A percentile compares a stretch with the other conserved stretches of the same genome.
These are phyloP conservation scores for Saccharomyces pastorianus DNA, from an alignment of 1,139 yeast genomes.

Conservation along the genomic window DNA sequence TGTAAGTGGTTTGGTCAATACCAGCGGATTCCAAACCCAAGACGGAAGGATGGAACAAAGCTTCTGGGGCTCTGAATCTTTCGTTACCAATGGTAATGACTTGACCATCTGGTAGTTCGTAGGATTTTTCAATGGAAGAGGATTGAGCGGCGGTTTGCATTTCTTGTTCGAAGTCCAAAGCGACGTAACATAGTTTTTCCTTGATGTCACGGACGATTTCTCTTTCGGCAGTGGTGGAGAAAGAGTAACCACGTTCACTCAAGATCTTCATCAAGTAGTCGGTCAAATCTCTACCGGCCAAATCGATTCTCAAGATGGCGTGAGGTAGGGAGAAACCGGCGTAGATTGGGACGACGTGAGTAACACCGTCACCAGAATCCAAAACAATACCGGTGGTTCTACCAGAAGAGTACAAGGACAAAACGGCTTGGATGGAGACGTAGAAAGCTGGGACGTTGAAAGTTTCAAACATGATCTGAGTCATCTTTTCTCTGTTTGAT, in stretches of 20 bases:
- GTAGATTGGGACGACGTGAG: conserved; percentile 99
- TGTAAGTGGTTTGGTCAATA: conserved; percentile 98
- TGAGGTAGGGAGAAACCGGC: conserved; percentile 99
- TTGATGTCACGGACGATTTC: conserved; percentile 99
- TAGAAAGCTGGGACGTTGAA: conserved; percentile 99
- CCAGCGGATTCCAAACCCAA: conserved; percentile 98
- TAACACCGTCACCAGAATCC: conserved; percentile 99
- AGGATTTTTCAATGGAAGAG: conserved; percentile 95
- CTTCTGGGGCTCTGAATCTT: conserved; percentile 99
- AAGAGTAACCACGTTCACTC: conserved; percentile 97
- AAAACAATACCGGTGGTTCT: conserved; percentile 99
- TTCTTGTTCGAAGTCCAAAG: conserved; percentile 94
- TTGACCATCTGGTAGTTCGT: conserved; percentile 99
- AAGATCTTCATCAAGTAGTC: conserved; percentile 97
- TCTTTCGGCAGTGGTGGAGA: conserved; percentile 98
- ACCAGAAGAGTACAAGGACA: conserved; percentile 97
- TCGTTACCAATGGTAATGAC: conserved; percentile 99
- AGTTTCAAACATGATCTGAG: conserved; percentile 97
- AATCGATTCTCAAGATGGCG: conserved; percentile 96
- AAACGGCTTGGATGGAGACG: conserved; percentile 97
- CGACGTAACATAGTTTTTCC: conserved; percentile 97
- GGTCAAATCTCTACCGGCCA: conserved; percentile 99
- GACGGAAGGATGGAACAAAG: conserved; percentile 97
- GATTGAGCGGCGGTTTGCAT: conserved; percentile 99
- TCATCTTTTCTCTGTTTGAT: conserved; percentile 99